phyloP scores from a whole-genome alignment of 306 rosid species.

The Trichosanthes truncata region DNA sequence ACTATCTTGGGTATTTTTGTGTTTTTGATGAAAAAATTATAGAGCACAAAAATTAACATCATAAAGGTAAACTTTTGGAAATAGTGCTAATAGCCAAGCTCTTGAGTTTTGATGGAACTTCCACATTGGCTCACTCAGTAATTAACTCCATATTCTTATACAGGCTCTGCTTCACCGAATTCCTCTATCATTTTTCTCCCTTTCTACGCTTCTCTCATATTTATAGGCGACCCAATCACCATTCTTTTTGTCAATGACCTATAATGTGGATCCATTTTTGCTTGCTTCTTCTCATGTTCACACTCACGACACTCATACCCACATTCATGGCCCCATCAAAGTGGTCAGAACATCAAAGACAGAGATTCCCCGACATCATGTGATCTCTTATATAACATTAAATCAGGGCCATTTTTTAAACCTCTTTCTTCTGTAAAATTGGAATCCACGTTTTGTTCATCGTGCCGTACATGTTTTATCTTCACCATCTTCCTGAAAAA shows the following conservation, averaged over 20 bases:
- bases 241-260: conserved; percentile 77
- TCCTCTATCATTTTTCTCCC: conserved; percentile 87
- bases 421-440: too few species aligned
- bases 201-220: conserved; percentile 33
- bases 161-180: conserved; percentile 76
- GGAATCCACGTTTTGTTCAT: too few species aligned
- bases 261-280: conserved; percentile 72
- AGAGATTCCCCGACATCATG: too few species aligned
- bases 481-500: too few species aligned
- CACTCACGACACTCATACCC: too few species aligned
- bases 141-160: conserved; percentile 75
- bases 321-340: too few species aligned
- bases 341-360: too few species aligned
- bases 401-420: too few species aligned
- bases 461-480: too few species aligned
- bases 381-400: too few species aligned
- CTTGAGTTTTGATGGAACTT: conserved; percentile 45
- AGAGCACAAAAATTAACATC: conserved; percentile 1
- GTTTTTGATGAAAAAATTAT: background rate
- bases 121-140: conserved; percentile 57
- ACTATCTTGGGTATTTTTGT: background rate
- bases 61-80: conserved; percentile 85
- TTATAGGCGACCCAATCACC: conserved; percentile 48
- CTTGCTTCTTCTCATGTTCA: too few species aligned
- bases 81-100: conserved; percentile 72